A percentile compares a stretch with the other conserved stretches of the same genome.
phyloP scores from a whole-genome alignment of 2,329 filamentous ascomycete genomes.

The Pseudocercospora pini-densiflorae region DNA sequence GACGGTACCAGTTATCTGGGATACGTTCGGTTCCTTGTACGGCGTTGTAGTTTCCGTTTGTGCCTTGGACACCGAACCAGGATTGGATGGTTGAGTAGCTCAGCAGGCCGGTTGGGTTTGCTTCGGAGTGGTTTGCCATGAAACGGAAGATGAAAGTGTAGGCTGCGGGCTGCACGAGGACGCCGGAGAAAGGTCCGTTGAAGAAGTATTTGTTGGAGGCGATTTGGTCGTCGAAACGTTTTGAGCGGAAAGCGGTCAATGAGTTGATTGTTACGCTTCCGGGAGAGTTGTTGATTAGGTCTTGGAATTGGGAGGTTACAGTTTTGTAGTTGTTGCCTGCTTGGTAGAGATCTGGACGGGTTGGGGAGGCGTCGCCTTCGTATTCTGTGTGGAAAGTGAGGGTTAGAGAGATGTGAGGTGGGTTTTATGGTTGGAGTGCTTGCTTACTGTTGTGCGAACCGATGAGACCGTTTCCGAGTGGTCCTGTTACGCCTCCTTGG shows the following conservation, averaged over 20 bases:
- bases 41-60: constrained; percentile 28
- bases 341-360: constrained; percentile 40
- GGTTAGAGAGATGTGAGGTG: not conserved
- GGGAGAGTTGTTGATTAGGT: constrained; percentile 35
- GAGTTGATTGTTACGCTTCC: constrained; percentile 22
- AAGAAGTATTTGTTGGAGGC: constrained; percentile 35
- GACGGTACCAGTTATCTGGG: constrained; percentile 38
- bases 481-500: constrained; percentile 16
- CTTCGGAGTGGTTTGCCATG: constrained; percentile 36
- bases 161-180: constrained; percentile 35
- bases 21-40: constrained; percentile 33
- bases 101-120: constrained; percentile 30
- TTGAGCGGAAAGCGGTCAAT: constrained; percentile 25
- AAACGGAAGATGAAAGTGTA: constrained; percentile 41
- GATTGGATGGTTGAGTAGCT: constrained; percentile 28
- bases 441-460: constrained; percentile 36
- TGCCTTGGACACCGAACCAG: constrained; percentile 33
- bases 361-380: constrained; percentile 42
- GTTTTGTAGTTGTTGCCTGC: constrained; percentile 36
- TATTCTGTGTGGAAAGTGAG: constrained; percentile 30
- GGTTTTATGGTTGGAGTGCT: not conserved
- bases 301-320: constrained; percentile 34
- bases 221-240: constrained; percentile 30
- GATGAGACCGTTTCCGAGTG: constrained; percentile 31
- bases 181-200: constrained; percentile 37